phyloP scores from a whole-genome alignment of 2,329 filamentous ascomycete genomes.

The Pseudocercospora eumusae region DNA sequence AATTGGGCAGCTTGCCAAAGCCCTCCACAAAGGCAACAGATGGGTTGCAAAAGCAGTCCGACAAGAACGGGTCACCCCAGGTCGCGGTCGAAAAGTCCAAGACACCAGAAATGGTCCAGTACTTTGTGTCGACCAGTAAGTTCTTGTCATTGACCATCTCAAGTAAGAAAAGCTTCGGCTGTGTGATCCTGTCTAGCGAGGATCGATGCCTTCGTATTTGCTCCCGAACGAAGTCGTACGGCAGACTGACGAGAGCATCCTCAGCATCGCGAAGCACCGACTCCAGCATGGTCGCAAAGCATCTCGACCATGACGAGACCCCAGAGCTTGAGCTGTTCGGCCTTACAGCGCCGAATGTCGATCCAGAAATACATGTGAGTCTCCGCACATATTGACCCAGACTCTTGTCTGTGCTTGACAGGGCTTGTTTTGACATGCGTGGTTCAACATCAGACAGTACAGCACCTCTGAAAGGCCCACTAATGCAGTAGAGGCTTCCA shows the following conservation, averaged over 20 bases:
- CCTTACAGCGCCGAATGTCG: constrained; percentile 50
- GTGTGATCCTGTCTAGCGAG: constrained; percentile 53
- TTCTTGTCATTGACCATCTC: constrained; percentile 53
- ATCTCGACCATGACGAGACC: constrained; percentile 54
- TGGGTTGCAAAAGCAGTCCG: constrained; percentile 50
- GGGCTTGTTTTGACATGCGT: constrained; percentile 40
- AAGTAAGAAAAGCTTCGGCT: constrained; percentile 55
- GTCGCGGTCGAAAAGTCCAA: constrained; percentile 56
- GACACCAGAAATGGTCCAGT: constrained; percentile 50
- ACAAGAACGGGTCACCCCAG: constrained; percentile 60
- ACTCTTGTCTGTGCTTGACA: constrained; percentile 44
- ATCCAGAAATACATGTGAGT: constrained; percentile 50
- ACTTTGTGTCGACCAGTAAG: constrained; percentile 52
- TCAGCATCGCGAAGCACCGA: constrained; percentile 58
- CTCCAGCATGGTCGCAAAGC: constrained; percentile 56
- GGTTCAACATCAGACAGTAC: constrained; percentile 34
- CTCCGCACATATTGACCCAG: constrained; percentile 45
- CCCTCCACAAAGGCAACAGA: constrained; percentile 48
- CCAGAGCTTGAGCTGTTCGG: constrained; percentile 36
- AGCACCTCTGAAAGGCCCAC: constrained; percentile 34
- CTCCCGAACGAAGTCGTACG: constrained; percentile 57
- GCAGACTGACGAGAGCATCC: constrained; percentile 59
- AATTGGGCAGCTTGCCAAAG: constrained; percentile 43
- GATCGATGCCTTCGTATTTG: constrained; percentile 49
- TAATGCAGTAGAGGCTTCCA: constrained; percentile 34